Evolutionary conservation across 805 yeast genomes (phyloP), one percentile per base, ranked within the genome.

Genomic region (Candida oleophila): DNA sequence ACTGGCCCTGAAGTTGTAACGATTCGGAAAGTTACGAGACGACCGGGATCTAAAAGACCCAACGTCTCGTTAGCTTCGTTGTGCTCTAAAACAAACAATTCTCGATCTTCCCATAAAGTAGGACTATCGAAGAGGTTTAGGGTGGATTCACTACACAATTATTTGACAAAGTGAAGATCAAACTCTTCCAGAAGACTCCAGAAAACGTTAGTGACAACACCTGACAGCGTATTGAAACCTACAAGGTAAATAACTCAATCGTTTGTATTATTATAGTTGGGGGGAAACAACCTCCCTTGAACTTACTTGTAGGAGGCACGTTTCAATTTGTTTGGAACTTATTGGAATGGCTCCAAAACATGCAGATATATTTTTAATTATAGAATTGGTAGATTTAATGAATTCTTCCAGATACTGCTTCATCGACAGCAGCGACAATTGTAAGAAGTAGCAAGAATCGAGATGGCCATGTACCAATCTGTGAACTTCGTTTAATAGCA

Each of bases 111-210:
- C 20, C 36, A 32, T 42, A 45, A 65, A 41, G 66, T 63, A 7
- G 69, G 69, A 11, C 50, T 64, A 28, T 62, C 68, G 4, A 56
- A 51, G 42, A 50, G 55, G 38, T 44, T 42, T 15, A 55, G 49
- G 39, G 48, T 64, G 5, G 69, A 64, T 14, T 46, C 65, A 15
- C 50, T 62, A 42, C 67, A 62, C 44, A 47, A 46, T 28, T 53
- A 54, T 42, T 38, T 52, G 40, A 25, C 30, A n/a, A n/a, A n/a
- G n/a, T n/a, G n/a, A n/a, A n/a, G n/a, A n/a, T n/a, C n/a, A 36
- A 41, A n/a, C n/a, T n/a, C n/a, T n/a, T n/a, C n/a, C n/a, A n/a
- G n/a, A n/a, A n/a, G n/a, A n/a, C n/a, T n/a, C n/a, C n/a, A n/a
- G n/a, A n/a, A n/a, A n/a, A n/a, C n/a, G n/a, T n/a, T n/a, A n/a